Evolutionary conservation across 139 green algal species (phyloP).

Genomic region (Tetraselmis striata): DNA sequence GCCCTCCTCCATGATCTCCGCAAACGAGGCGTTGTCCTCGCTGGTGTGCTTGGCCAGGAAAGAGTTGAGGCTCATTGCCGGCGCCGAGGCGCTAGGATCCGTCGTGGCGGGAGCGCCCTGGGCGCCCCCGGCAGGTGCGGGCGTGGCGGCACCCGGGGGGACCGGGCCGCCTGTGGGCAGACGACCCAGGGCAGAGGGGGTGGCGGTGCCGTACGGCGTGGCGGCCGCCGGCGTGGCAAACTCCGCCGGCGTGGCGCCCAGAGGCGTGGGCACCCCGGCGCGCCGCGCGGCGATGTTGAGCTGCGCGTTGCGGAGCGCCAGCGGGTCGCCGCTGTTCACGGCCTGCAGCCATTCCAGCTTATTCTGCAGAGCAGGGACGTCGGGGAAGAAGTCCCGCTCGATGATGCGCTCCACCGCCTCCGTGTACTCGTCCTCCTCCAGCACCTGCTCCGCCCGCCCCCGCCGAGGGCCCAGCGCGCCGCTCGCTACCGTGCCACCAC

Average conservation of each 20-base stretch:
- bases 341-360: slow-evolving; percentile 82
- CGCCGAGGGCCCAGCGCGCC: no score
- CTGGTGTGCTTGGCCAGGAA: slow-evolving; percentile 65
- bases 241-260: slow-evolving; percentile 30
- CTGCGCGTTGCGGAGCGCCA: slow-evolving; percentile 62
- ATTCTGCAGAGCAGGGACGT: slow-evolving; percentile 74
- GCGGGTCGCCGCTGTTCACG: slow-evolving; percentile 57
- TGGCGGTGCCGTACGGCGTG: slow-evolving; percentile 5
- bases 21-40: slow-evolving; percentile 86
- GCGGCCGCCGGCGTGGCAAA: slow-evolving; percentile 11
- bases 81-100: slow-evolving; percentile 3
- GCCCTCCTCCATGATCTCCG: slow-evolving; percentile 9
- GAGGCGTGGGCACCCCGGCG: slow-evolving; percentile 32
- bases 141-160: no score
- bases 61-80: slow-evolving; percentile 50
- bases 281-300: slow-evolving; percentile 69
- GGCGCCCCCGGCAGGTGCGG: no score
- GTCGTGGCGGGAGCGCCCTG: no score
- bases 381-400: slow-evolving; percentile 89
- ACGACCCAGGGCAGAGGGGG: neutral
- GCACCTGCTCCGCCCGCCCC: slow-evolving; percentile 21
- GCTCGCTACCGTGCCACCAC: neutral
- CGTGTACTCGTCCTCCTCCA: slow-evolving; percentile 75
- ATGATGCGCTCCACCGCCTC: slow-evolving; percentile 77
- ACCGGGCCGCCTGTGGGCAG: neutral